Evolutionary conservation across 768 basidiomycete genomes (phyloP).

Genomic region (Stropharia rugosoannulata): DNA sequence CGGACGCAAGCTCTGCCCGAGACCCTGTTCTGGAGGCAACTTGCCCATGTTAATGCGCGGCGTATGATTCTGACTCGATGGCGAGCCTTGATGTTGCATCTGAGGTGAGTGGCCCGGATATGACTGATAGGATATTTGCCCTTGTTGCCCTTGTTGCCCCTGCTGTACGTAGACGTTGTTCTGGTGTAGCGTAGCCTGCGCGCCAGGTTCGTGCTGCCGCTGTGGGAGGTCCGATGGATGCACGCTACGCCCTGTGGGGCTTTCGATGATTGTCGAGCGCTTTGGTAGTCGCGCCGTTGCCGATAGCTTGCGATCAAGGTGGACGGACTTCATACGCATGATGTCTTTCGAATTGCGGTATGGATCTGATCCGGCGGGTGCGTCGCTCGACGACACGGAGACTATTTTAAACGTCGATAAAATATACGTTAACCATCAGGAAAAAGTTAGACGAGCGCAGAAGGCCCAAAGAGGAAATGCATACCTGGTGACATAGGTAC

Average conservation of each 20-base stretch:
- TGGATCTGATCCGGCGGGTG: constrained; percentile 54
- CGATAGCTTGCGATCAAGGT: constrained; percentile 93
- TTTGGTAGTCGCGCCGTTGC: constrained; percentile 91
- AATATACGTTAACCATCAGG: background rate
- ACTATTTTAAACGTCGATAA: constrained; percentile 12
- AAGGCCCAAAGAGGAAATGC: constrained; percentile 10
- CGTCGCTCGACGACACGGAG: constrained; percentile 24
- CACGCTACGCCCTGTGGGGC: constrained; percentile 68
- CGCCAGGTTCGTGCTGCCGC: constrained; percentile 21
- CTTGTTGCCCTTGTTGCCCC: constrained; percentile 33
- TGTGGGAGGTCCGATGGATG: constrained; percentile 47
- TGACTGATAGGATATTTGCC: constrained; percentile 34
- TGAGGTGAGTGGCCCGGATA: constrained; percentile 27
- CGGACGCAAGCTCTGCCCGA: constrained; percentile 57
- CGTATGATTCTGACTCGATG: constrained; percentile 23
- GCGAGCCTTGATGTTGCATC: constrained; percentile 21
- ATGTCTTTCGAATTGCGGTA: constrained; percentile 89
- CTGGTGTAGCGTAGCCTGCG: constrained; percentile 20
- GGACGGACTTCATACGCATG: constrained; percentile 92
- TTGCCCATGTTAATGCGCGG: constrained; percentile 38
- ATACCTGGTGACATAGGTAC: constrained; percentile 81
- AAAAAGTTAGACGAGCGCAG: constrained; percentile 6
- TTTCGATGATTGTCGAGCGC: constrained; percentile 94
- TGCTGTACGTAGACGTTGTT: constrained; percentile 22
- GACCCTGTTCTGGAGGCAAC: constrained; percentile 39